Evolutionary conservation across 1,284 basidiomycete species (phyloP), one percentile per base, ranked within the genome.

Genomic region (Xanthoconium separans): DNA sequence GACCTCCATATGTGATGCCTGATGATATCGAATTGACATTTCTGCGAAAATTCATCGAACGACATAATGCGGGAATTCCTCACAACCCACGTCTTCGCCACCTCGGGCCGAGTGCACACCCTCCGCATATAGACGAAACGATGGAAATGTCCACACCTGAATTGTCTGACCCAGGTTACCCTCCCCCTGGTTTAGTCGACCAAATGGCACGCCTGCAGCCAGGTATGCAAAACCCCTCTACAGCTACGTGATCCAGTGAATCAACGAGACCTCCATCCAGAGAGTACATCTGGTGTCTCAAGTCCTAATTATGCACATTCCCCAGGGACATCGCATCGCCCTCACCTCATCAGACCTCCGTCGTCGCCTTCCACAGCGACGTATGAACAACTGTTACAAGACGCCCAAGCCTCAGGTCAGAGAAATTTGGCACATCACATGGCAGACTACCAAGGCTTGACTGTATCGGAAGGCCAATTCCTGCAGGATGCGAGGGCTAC

Each of bases 11-110:
- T 69, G 64, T 79, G 57, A 90, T 90, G 88, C 79, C 85, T 16
- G 88, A 90, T 64, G 81, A 87, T 61, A 66, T 89, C 64, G 87
- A 90, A 64, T 77, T 90, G 58, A 72, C 81, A 1, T 90, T 90
- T 72, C 79, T 90, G 52, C 82, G 86, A 56, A 88, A 86, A 70
- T 90, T 90, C 66, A 82, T 90, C 65, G 88, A 91, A 62, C 79
- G 87, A 52, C 87, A 90, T 64, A 78, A 82, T 9, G 75, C 81
- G 24, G 80, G 83, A 39, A 80, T 89, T 40, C 80, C 87, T 50
- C 87, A 90, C 66, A 90, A 90, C 65, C 87, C 87, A 50, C 84
- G 88, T 39, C 77, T 90, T 40, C 84, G 87, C 50, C 82, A 79
- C 47, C 70, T 67, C 65, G 72, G 59, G 70, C 71, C 57, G 63